A percentile compares a stretch with the other conserved stretches of the same genome.
Conservation (phyloP, 2,329 filamentous ascomycete genomes). For the Xylaria sp. region DNA sequence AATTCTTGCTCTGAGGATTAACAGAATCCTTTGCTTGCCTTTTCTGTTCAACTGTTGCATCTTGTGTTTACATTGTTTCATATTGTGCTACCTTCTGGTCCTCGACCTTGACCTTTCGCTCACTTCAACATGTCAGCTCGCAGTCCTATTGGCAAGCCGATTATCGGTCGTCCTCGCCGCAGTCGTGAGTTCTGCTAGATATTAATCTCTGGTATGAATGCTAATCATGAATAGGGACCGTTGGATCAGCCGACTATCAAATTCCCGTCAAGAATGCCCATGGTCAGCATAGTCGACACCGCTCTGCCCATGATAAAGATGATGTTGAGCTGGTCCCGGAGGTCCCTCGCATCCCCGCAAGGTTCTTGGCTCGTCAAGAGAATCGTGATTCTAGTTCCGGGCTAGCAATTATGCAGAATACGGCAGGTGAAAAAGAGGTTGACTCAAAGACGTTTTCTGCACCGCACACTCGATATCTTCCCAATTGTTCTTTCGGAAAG, state of each 20-base stretch:
- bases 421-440: neutral
- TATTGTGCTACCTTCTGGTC: neutral
- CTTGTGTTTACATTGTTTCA: neutral
- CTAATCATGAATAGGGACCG: slow-evolving; percentile 20
- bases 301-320: neutral
- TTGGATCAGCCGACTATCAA: slow-evolving; percentile 6
- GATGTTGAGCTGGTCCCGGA: slow-evolving; percentile 14
- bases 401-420: neutral
- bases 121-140: slow-evolving; percentile 27
- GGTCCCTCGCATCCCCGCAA: slow-evolving; percentile 32
- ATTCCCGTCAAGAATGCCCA: neutral
- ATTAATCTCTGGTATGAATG: neutral
- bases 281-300: neutral
- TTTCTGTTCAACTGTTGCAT: neutral
- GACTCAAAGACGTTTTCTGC: slow-evolving; percentile 3
- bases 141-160: slow-evolving; percentile 20
- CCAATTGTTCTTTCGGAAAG: slow-evolving; percentile 39
- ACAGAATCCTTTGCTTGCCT: neutral
- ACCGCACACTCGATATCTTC: slow-evolving; percentile 36
- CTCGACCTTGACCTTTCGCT: neutral
- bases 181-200: slow-evolving; percentile 22
- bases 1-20: neutral
- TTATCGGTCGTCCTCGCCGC: slow-evolving; percentile 30
- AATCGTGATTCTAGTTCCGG: neutral
- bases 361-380: slow-evolving; percentile 6